A percentile compares a stretch with the other conserved stretches of the same genome.
Evolutionary conservation across 495 filamentous ascomycete genomes (phyloP).

Genomic region (Evansstolkia leycettana): DNA sequence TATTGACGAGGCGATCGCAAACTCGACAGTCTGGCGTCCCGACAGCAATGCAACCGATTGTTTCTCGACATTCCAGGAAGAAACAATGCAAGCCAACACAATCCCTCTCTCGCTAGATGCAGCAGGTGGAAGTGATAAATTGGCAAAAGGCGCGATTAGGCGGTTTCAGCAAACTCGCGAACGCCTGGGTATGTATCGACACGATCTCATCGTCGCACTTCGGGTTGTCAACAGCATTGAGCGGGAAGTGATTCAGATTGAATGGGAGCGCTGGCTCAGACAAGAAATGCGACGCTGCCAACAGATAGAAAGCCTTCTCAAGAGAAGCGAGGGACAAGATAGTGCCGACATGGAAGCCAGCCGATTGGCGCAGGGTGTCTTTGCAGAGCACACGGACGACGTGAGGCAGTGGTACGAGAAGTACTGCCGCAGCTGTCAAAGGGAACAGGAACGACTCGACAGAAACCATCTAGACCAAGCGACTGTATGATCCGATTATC

Average conservation of each 20-base stretch:
- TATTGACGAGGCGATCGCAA: slow-evolving; percentile 54
- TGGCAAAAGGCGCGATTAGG: slow-evolving; percentile 46
- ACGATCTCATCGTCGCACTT: slow-evolving; percentile 84
- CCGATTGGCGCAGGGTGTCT: slow-evolving; percentile 14
- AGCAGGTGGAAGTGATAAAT: slow-evolving; percentile 20
- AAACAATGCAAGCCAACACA: slow-evolving; percentile 19
- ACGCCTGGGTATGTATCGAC: slow-evolving; percentile 71
- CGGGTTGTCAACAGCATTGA: slow-evolving; percentile 84
- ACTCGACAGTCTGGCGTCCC: slow-evolving; percentile 24
- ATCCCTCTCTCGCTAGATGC: slow-evolving; percentile 20
- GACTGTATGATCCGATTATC: background rate
- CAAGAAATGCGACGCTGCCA: slow-evolving; percentile 60
- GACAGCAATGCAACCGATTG: slow-evolving; percentile 27
- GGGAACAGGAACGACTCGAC: slow-evolving; percentile 35
- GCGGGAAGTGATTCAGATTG: slow-evolving; percentile 64
- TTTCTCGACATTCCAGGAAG: slow-evolving; percentile 33
- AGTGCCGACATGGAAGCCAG: slow-evolving; percentile 12
- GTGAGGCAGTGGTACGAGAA: slow-evolving; percentile 53
- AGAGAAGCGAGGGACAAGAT: slow-evolving; percentile 15
- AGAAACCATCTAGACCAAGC: slow-evolving; percentile 6
- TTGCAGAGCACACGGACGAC: slow-evolving; percentile 31
- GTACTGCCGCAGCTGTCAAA: slow-evolving; percentile 64
- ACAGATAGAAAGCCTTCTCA: slow-evolving; percentile 42
- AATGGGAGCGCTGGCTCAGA: slow-evolving; percentile 84
- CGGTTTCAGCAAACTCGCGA: slow-evolving; percentile 68